Evolutionary conservation across 805 yeast species (phyloP).

Genomic region (Schwanniomyces occidentalis): DNA sequence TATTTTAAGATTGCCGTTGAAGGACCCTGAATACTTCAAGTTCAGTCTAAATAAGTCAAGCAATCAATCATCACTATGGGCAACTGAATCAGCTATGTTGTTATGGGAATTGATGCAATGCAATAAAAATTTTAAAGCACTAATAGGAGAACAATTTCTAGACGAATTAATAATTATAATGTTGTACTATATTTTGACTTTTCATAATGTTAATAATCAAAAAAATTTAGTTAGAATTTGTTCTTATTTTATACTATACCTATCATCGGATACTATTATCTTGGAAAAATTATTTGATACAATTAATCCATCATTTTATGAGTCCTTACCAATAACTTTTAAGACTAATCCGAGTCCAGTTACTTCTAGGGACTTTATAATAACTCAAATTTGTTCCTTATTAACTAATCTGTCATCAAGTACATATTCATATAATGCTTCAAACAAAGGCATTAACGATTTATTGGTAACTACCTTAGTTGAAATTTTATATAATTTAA

Average conservation of each 20-base stretch:
- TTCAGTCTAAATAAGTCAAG: conserved; percentile 15
- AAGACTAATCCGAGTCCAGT: conserved; percentile 42
- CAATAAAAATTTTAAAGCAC: conserved; percentile 55
- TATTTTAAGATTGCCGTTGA: conserved; percentile 49
- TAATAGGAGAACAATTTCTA: conserved; percentile 41
- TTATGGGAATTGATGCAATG: conserved; percentile 79
- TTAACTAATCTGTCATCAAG: conserved; percentile 17
- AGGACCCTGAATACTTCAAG: conserved; percentile 15
- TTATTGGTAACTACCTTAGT: conserved; percentile 46
- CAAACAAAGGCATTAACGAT: conserved; percentile 28
- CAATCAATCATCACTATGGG: conserved; percentile 42
- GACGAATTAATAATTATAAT: conserved; percentile 55
- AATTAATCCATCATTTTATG: conserved; percentile 44
- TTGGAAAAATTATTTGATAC: conserved; percentile 45
- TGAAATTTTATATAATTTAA: conserved; percentile 61
- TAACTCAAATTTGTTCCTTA: conserved; percentile 51
- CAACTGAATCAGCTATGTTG: conserved; percentile 59
- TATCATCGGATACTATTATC: conserved; percentile 43
- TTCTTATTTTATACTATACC: conserved; percentile 51
- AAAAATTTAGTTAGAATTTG: conserved; percentile 49
- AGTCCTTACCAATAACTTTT: conserved; percentile 53
- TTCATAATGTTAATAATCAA: conserved; percentile 38
- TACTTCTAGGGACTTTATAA: conserved; percentile 64
- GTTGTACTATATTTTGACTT: conserved; percentile 57
- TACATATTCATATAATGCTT: conserved; percentile 13